These are phyloP conservation scores for Penicillium arizonense DNA, from an alignment of 495 filamentous ascomycete genomes.

Conservation along the genomic window DNA sequence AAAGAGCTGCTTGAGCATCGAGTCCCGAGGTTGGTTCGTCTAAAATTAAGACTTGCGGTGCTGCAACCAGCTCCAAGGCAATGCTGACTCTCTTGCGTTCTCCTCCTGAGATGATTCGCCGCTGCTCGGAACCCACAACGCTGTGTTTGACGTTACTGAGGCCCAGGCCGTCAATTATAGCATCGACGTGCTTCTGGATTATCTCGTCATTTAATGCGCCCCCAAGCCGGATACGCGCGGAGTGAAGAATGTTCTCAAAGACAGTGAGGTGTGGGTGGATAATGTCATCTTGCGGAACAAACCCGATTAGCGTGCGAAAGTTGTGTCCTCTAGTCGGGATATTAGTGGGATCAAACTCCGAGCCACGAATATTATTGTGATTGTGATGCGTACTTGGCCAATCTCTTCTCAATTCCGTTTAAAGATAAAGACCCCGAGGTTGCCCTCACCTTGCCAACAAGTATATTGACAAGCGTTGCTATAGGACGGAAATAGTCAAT, in stretches of 20 bases:
- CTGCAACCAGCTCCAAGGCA: conserved; percentile 55
- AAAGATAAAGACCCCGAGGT: too few relatives aligned
- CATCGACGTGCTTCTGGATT: conserved; percentile 41
- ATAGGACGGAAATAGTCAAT: too few relatives aligned
- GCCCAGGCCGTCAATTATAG: conserved; percentile 40
- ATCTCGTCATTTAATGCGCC: conserved; percentile 15
- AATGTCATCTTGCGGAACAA: conserved; percentile 53
- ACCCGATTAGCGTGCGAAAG: conserved; percentile 36
- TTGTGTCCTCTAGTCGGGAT: too few relatives aligned
- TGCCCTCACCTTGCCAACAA: too few relatives aligned
- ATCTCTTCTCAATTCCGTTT: too few relatives aligned
- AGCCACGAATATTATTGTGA: too few relatives aligned
- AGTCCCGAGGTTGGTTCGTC: conserved; percentile 77
- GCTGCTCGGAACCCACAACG: conserved; percentile 51
- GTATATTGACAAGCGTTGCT: too few relatives aligned
- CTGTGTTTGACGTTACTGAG: conserved; percentile 59
- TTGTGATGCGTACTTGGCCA: too few relatives aligned
- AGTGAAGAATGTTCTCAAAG: conserved; percentile 51
- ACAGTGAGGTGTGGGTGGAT: conserved; percentile 51
- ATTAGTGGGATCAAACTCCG: too few relatives aligned
- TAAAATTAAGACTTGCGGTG: conserved; percentile 66
- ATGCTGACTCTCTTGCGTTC: conserved; percentile 60
- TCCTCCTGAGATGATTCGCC: conserved; percentile 63
- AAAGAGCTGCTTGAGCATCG: conserved; percentile 71
- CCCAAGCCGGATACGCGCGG: conserved; percentile 45